Evolutionary conservation across 1,284 basidiomycete genomes (phyloP), one percentile per base, ranked within the genome.

Genomic region (Tylopilus microsporus): DNA sequence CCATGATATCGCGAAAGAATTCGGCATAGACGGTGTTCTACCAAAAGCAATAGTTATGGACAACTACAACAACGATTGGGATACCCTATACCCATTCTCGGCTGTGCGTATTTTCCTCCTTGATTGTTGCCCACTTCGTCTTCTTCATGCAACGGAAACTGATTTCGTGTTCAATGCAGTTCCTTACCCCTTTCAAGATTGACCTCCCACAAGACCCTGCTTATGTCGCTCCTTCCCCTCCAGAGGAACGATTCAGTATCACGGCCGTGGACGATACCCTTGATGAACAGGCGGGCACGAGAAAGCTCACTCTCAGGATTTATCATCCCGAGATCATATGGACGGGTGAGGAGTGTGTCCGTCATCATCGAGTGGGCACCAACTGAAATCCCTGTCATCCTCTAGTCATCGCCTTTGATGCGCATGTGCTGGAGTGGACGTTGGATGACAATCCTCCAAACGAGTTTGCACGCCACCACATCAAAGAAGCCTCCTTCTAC

Each of bases 401-500:
- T 13, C 7, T 32, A 83, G 93, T 92, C 2, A 82, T 99, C 55
- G 91, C 93, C 0, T 98, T 99, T 67, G 89, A 95, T 56, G 95
- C 93, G 0, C 89, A 97, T 62, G 91, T 99, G 9, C 72, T 95
- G 18, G 76, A 82, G 56, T 98, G 96, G 96, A 88, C 82, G 37
- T 78, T 94, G 45, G 89, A 92, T 67, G 77, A 86, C 62, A 81
- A 83, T 58, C 89, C 91, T 0, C 91, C 92, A 0, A 73, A 82
- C 50, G 83, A 86, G 60, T 78, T 82, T 65, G 82, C 82, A n/a
- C 81, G 93, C 9, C 96, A 98, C 71, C 91, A 94, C 68, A 83
- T 98, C 74, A 98, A 96, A 72, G 91, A 93, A 71, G 91, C 84
- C 0, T 92, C 91, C 5, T 91, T 90, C 71, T 89, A 91, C 65